These are phyloP conservation scores for Aspergillus sp. DNA, from an alignment of 2,329 filamentous ascomycete genomes.

Conservation along the genomic window DNA sequence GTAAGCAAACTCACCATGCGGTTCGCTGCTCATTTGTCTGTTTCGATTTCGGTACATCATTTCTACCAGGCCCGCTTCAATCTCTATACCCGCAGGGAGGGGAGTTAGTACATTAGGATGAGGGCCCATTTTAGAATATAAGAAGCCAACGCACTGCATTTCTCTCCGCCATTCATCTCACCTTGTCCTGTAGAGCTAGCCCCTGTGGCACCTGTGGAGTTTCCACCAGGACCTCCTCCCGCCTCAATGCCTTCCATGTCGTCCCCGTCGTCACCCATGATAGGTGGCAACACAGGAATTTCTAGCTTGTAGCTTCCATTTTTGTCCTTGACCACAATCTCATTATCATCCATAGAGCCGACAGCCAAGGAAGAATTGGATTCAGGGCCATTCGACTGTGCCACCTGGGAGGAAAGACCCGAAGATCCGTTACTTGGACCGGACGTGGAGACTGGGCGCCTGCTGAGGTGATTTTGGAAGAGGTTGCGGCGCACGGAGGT, in stretches of 20 bases:
- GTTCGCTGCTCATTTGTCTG: constrained; percentile 59
- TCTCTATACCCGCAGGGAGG: constrained; percentile 32
- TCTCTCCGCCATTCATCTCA: constrained; percentile 34
- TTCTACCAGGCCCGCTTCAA: constrained; percentile 47
- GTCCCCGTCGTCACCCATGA: constrained; percentile 39
- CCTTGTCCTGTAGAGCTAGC: constrained; percentile 50
- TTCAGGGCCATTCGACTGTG: constrained; percentile 24
- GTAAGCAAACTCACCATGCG: constrained; percentile 57
- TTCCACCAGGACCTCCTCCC: constrained; percentile 51
- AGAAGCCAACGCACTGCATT: constrained; percentile 38
- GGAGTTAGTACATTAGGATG: constrained; percentile 1
- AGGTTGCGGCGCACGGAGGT: constrained; percentile 45
- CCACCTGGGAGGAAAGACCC: constrained; percentile 24
- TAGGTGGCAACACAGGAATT: constrained; percentile 42
- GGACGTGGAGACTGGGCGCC: constrained; percentile 38
- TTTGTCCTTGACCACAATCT: constrained; percentile 52
- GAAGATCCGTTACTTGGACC: constrained; percentile 19
- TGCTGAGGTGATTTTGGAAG: constrained; percentile 45
- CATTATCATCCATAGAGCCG: constrained; percentile 36
- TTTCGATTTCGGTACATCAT: constrained; percentile 42
- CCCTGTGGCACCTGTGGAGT: constrained; percentile 56
- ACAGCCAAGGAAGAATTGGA: constrained; percentile 20
- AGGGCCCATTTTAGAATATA: neutral
- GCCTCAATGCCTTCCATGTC: constrained; percentile 46
- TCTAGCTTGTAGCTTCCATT: constrained; percentile 51